phyloP scores from a whole-genome alignment of 1,284 basidiomycete genomes.

The Ceratobasidium sp. region DNA sequence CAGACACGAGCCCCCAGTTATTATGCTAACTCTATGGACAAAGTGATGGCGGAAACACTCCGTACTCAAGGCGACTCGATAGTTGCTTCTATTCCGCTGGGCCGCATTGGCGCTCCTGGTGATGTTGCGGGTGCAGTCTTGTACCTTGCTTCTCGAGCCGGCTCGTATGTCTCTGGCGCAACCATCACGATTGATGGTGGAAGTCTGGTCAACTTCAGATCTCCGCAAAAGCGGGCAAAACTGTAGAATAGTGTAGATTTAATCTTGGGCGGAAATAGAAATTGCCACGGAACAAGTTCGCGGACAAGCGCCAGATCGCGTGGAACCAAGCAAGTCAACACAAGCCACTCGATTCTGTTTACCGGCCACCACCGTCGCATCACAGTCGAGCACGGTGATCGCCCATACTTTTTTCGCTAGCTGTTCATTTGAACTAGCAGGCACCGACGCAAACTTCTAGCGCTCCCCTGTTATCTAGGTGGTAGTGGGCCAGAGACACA shows the following conservation, averaged over 20 bases:
- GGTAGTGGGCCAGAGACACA: neutral
- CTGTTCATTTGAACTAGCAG: neutral
- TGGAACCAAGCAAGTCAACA: conserved; percentile 19
- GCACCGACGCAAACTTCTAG: neutral
- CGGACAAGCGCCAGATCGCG: conserved; percentile 12
- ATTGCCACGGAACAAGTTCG: neutral
- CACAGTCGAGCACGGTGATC: conserved; percentile 19
- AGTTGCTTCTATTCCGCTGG: conserved; percentile 48
- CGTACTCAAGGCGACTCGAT: conserved; percentile 27
- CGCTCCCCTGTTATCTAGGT: neutral
- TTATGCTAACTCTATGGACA: neutral
- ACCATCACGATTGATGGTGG: conserved; percentile 78
- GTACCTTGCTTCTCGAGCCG: conserved; percentile 74
- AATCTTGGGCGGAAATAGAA: neutral
- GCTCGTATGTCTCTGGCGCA: conserved; percentile 74
- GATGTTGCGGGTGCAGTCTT: conserved; percentile 79
- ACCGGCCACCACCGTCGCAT: conserved; percentile 8
- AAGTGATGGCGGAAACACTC: conserved; percentile 35
- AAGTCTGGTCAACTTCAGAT: conserved; percentile 22
- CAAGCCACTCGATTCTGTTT: conserved; percentile 31
- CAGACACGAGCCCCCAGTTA: neutral
- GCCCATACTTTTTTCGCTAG: conserved; percentile 6
- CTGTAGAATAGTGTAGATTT: conserved; percentile 6
- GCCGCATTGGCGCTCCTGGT: conserved; percentile 68
- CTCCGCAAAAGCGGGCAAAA: neutral